phyloP scores from a whole-genome alignment of 352 stramenopile genomes.

The Globisporangium sylvaticum region DNA sequence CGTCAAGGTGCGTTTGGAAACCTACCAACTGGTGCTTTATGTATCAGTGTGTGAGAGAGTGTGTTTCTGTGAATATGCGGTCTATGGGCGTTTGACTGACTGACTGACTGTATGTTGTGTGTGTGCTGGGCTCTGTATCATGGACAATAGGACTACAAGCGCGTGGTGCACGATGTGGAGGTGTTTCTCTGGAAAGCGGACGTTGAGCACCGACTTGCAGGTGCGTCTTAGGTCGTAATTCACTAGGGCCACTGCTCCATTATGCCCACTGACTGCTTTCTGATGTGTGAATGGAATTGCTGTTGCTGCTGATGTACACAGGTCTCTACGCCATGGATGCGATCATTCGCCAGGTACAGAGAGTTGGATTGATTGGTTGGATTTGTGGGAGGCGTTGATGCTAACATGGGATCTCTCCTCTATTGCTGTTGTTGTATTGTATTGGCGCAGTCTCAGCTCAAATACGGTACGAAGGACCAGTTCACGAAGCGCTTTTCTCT shows the following conservation, averaged over 20 bases:
- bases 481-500: conserved; percentile 82
- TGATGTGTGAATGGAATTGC: background rate
- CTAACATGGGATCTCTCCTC: conserved; percentile 4
- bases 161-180: conserved; percentile 84
- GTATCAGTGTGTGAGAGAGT: no score
- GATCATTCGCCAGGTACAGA: conserved; percentile 73
- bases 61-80: no score
- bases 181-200: conserved; percentile 82
- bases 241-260: no score
- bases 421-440: background rate
- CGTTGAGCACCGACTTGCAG: conserved; percentile 73
- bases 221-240: conserved; percentile 30
- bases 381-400: no score
- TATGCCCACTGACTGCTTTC: background rate
- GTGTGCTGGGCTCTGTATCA: background rate
- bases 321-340: conserved; percentile 80
- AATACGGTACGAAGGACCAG: conserved; percentile 55
- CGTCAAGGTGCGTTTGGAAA: conserved; percentile 78
- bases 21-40: no score
- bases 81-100: no score
- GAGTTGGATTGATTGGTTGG: no score
- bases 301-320: conserved; percentile 16
- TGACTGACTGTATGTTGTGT: conserved; percentile 17
- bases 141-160: conserved; percentile 84
- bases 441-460: conserved; percentile 50